A percentile compares a stretch with the other conserved stretches of the same genome.
These are phyloP conservation scores for Taiozyma sp. DNA, from an alignment of 1,139 yeast genomes.

Conservation along the genomic window DNA sequence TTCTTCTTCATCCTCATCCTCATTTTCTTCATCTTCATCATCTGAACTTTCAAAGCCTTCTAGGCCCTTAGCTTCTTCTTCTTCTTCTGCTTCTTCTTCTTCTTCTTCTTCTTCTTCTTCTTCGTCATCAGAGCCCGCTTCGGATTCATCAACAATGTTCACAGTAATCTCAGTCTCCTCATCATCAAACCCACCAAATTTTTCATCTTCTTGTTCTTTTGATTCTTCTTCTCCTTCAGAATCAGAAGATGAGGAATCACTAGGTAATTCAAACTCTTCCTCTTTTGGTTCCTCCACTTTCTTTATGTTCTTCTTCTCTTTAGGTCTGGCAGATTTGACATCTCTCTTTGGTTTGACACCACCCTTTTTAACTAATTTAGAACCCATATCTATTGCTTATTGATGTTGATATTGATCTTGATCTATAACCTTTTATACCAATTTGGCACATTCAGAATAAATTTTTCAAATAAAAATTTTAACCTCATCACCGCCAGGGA, in stretches of 20 bases:
- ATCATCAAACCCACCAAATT: constrained; percentile 9
- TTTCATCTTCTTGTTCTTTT: constrained; percentile 22
- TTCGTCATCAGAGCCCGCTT: constrained; percentile 20
- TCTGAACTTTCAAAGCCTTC: no score
- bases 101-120: constrained; percentile 10
- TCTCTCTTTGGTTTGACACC: constrained; percentile 14
- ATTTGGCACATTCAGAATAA: not conserved
- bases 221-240: constrained; percentile 19
- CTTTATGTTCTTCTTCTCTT: constrained; percentile 9
- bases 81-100: constrained; percentile 2
- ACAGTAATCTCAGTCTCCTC: constrained; percentile 12
- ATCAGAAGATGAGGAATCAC: constrained; percentile 5
- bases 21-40: no score
- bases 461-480: constrained; percentile 3
- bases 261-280: constrained; percentile 10
- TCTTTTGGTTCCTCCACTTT: constrained; percentile 9
- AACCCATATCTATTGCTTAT: constrained; percentile 5
- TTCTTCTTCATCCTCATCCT: constrained; percentile 9
- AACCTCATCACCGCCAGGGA: constrained; percentile 10
- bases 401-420: not conserved
- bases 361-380: constrained; percentile 7
- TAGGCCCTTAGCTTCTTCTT: not conserved
- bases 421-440: not conserved
- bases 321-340: constrained; percentile 10
- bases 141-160: constrained; percentile 18